Percentiles rank a stretch among this genome's conserved stretches.
phyloP scores from a whole-genome alignment of 768 basidiomycete genomes.

The Russula foetens region DNA sequence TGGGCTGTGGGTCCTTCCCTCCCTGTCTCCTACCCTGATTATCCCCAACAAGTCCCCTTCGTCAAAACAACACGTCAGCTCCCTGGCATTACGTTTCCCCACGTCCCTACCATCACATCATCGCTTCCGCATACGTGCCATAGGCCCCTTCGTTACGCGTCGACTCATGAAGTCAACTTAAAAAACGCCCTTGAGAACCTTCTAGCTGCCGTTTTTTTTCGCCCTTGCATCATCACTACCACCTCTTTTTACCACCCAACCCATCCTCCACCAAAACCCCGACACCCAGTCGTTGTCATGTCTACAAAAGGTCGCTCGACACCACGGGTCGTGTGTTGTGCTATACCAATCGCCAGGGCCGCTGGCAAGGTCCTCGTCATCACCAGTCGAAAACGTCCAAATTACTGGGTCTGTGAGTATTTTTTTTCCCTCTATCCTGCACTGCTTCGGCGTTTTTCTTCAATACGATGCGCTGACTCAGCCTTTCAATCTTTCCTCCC shows the following conservation, averaged over 20 bases:
- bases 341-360: slow-evolving; percentile 71
- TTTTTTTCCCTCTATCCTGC: not conserved
- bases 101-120: not conserved
- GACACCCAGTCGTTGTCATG: slow-evolving; percentile 4
- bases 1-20: not conserved
- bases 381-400: slow-evolving; percentile 74
- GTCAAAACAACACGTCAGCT: not conserved
- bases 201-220: not conserved
- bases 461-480: slow-evolving; percentile 14
- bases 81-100: slow-evolving; percentile 10
- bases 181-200: slow-evolving; percentile 11
- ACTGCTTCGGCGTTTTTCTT: not conserved
- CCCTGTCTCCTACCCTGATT: not conserved
- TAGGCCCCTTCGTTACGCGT: not conserved
- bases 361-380: slow-evolving; percentile 75
- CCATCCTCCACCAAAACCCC: slow-evolving; percentile 1
- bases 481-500: not conserved
- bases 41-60: not conserved
- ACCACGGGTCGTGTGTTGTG: slow-evolving; percentile 85
- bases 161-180: slow-evolving; percentile 20
- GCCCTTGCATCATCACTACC: not conserved
- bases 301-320: slow-evolving; percentile 65
- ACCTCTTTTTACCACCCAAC: slow-evolving; percentile 2
- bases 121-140: slow-evolving; percentile 6
- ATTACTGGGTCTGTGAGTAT: slow-evolving; percentile 83